Conservation (phyloP, 1,139 yeast genomes). For the Martiniozyma asiatica region DNA sequence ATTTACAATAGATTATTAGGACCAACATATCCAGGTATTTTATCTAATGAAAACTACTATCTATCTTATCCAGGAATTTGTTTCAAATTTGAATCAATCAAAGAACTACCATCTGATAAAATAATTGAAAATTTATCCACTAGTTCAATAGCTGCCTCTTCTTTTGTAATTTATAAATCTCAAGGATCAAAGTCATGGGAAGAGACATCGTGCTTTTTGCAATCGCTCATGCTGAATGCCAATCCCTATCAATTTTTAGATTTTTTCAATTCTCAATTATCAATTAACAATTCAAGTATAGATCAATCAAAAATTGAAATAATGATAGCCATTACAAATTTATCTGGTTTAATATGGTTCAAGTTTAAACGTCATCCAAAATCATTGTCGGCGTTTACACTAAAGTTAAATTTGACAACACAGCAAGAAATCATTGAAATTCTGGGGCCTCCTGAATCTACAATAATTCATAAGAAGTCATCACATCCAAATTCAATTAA, state of each 20-base stretch:
- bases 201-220: neutral
- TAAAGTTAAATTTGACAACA: conserved; percentile 30
- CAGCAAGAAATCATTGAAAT: conserved; percentile 37
- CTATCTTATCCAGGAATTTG: conserved; percentile 46
- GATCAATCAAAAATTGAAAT: too few relatives aligned
- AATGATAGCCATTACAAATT: too few relatives aligned
- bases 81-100: conserved; percentile 28
- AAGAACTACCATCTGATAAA: conserved; percentile 7
- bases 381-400: too few relatives aligned
- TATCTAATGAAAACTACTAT: conserved; percentile 22
- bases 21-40: conserved; percentile 47
- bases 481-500: too few relatives aligned
- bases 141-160: too few relatives aligned
- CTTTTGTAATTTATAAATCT: conserved; percentile 27
- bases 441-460: conserved; percentile 55
- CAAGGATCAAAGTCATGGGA: neutral
- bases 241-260: neutral
- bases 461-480: too few relatives aligned
- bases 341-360: too few relatives aligned
- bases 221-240: neutral
- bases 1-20: conserved; percentile 50
- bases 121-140: conserved; percentile 24
- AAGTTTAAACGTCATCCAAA: too few relatives aligned
- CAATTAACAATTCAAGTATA: too few relatives aligned
- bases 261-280: too few relatives aligned